Evolutionary conservation across 139 green algal species (phyloP).

Genomic region (Tetradesmus obliquus): DNA sequence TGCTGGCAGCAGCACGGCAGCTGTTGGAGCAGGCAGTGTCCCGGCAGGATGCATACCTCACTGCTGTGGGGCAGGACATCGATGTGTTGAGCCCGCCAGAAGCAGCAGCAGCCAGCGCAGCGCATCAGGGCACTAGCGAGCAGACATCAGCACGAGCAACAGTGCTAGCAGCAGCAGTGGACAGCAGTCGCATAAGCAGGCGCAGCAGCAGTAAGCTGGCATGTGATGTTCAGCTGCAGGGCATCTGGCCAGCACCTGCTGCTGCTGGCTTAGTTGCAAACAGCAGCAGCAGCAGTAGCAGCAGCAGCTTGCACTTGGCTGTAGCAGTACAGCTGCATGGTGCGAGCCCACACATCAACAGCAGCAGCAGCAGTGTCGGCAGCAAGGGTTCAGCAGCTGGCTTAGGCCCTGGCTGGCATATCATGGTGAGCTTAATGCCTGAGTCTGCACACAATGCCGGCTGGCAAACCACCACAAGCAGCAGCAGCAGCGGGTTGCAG

Average conservation of each 20-base stretch:
- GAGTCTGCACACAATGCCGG: constrained; percentile 18
- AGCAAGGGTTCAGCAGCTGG: not conserved
- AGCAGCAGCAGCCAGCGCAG: not conserved
- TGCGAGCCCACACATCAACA: not conserved
- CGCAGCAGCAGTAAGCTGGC: not conserved
- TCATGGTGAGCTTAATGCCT: constrained; percentile 27
- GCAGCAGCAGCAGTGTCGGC: constrained; percentile 29
- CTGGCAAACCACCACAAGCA: constrained; percentile 20
- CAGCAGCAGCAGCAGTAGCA: constrained; percentile 18
- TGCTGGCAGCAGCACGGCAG: not conserved
- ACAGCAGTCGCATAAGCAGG: not conserved
- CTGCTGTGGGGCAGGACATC: constrained; percentile 2
- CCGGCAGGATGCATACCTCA: constrained; percentile 10
- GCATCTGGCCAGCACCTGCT: constrained; percentile 29
- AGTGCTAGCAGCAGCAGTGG: not conserved
- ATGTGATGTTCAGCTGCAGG: not conserved
- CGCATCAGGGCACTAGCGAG: not conserved
- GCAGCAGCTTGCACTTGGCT: constrained; percentile 32
- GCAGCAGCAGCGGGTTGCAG: constrained; percentile 3
- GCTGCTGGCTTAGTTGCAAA: not conserved
- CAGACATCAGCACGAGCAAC: not conserved
- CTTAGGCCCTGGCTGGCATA: constrained; percentile 27
- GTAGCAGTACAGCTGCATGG: constrained; percentile 12
- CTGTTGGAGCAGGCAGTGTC: constrained; percentile 7
- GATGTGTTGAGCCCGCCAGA: not conserved